Conservation (phyloP, 805 yeast species). For the Candida coleopterorum region DNA sequence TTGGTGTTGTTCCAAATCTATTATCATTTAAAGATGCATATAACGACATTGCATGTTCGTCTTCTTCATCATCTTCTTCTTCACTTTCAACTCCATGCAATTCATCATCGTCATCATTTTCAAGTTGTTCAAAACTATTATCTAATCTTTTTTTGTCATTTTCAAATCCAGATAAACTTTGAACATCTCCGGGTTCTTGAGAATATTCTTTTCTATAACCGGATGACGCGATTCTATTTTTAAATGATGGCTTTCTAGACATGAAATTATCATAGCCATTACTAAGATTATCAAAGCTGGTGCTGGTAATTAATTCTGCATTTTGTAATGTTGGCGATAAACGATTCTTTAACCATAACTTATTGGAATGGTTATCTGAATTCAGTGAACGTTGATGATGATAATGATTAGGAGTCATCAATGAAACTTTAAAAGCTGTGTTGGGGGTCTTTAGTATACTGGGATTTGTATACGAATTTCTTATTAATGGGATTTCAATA, state of each 20-base stretch:
- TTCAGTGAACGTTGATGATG: neutral
- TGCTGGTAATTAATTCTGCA: conserved; percentile 14
- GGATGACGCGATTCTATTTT: conserved; percentile 14
- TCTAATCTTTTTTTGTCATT: conserved; percentile 2
- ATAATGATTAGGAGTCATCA: conserved; percentile 1
- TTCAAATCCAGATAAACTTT: conserved; percentile 6
- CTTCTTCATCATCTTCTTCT: conserved; percentile 46
- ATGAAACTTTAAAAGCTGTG: neutral
- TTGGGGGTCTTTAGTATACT: conserved; percentile 4
- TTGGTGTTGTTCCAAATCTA: conserved; percentile 18
- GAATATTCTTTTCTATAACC: conserved; percentile 8
- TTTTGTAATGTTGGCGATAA: conserved; percentile 14
- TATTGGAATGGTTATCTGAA: conserved; percentile 1
- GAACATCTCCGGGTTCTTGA: conserved; percentile 9
- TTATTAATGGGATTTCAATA: conserved; percentile 56
- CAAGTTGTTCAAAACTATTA: conserved; percentile 8
- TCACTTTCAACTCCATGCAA: conserved; percentile 40
- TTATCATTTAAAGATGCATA: conserved; percentile 47
- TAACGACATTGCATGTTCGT: conserved; percentile 65
- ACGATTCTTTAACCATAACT: conserved; percentile 26
- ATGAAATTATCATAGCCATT: conserved; percentile 20
- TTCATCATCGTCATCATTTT: conserved; percentile 27
- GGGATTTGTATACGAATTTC: conserved; percentile 17
- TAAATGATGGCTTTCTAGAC: conserved; percentile 15
- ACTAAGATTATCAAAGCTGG: conserved; percentile 24